Evolutionary conservation across 2,329 filamentous ascomycete species (phyloP).

Genomic region (Colletotrichum limetticola): DNA sequence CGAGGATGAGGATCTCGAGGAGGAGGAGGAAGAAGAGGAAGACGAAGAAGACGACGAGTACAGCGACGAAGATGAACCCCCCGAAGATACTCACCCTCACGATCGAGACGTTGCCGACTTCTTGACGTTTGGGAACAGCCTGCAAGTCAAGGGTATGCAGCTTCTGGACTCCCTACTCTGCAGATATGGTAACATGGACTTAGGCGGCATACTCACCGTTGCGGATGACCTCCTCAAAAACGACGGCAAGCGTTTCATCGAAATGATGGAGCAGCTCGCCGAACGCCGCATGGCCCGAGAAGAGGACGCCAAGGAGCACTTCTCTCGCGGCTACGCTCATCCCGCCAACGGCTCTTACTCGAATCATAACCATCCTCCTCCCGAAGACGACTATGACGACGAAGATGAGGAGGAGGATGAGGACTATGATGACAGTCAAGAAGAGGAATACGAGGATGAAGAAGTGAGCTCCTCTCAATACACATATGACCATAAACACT

Average conservation of each 20-base stretch:
- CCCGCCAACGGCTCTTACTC: slow-evolving; percentile 69
- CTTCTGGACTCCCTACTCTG: slow-evolving; percentile 55
- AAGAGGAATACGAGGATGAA: slow-evolving; percentile 71
- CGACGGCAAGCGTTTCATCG: slow-evolving; percentile 99
- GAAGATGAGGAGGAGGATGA: slow-evolving; percentile 67
- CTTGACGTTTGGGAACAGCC: slow-evolving; percentile 96
- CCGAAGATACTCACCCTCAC: slow-evolving; percentile 74
- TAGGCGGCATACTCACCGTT: slow-evolving; percentile 97
- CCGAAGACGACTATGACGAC: slow-evolving; percentile 80
- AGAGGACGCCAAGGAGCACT: slow-evolving; percentile 81
- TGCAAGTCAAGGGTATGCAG: slow-evolving; percentile 86
- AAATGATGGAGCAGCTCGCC: slow-evolving; percentile 99
- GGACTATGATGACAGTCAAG: slow-evolving; percentile 65
- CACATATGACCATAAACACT: slow-evolving; percentile 38
- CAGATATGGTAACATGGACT: slow-evolving; percentile 60
- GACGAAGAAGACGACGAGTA: slow-evolving; percentile 64
- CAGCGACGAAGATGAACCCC: slow-evolving; percentile 73
- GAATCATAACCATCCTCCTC: slow-evolving; percentile 78
- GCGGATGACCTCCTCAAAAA: slow-evolving; percentile 99
- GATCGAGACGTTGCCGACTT: slow-evolving; percentile 83
- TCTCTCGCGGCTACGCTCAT: slow-evolving; percentile 68
- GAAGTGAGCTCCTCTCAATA: slow-evolving; percentile 51
- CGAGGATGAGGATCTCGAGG: slow-evolving; percentile 64
- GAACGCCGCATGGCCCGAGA: slow-evolving; percentile 97
- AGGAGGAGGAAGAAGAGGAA: slow-evolving; percentile 60